phyloP scores from a whole-genome alignment of 495 filamentous ascomycete genomes.

The Neurospora sublineolata region DNA sequence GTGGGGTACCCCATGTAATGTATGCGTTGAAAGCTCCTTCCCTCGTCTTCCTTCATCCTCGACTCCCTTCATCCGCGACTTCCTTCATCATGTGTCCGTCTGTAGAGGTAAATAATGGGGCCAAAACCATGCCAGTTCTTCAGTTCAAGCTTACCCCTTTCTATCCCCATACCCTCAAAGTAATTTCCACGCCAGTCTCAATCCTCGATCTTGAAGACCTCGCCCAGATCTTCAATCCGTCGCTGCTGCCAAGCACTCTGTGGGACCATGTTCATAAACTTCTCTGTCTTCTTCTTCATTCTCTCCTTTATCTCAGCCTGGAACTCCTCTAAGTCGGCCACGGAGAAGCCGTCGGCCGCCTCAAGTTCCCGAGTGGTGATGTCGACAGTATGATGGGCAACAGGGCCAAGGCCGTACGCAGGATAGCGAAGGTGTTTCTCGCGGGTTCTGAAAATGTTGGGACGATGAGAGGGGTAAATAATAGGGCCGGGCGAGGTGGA shows the following conservation, averaged over 20 bases:
- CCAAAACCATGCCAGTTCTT: neutral
- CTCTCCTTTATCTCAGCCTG: fast-evolving
- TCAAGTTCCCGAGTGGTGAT: neutral
- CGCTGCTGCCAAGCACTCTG: neutral
- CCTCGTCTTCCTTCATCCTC: neutral
- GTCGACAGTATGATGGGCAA: neutral
- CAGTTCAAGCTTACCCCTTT: neutral
- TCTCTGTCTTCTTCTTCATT: neutral
- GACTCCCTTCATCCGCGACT: neutral
- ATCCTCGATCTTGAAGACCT: neutral
- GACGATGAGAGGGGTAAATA: neutral
- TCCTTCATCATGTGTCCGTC: neutral
- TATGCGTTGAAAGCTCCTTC: neutral
- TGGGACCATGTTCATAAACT: neutral
- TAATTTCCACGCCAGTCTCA: neutral
- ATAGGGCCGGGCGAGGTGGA: neutral
- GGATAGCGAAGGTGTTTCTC: neutral
- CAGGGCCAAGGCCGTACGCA: neutral
- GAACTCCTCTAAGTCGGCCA: neutral
- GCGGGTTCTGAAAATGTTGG: neutral
- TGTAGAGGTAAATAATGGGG: too few species aligned
- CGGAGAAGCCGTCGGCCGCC: neutral
- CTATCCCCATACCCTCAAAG: neutral
- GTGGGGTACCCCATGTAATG: neutral
- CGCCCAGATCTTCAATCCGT: neutral